Evolutionary conservation across 1,139 yeast species (phyloP).

Genomic region (Debaryomycetaceae sp.): DNA sequence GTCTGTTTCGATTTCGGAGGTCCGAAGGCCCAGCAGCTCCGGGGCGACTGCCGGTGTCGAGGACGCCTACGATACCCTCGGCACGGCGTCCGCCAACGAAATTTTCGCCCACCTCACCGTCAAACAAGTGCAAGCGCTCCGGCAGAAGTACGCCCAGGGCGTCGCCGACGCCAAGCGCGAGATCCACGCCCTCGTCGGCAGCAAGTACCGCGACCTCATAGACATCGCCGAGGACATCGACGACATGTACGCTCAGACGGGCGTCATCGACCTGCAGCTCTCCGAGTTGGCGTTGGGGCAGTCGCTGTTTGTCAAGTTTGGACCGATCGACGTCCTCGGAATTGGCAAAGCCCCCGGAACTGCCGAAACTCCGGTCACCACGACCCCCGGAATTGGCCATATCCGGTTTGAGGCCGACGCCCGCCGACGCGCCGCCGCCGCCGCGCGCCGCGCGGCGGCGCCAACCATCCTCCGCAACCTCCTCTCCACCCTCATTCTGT

Average conservation of each 20-base stretch:
- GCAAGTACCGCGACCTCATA: slow-evolving; percentile 62
- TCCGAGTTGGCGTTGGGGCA: slow-evolving; percentile 31
- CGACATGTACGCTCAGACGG: slow-evolving; percentile 43
- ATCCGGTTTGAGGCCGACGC: no score
- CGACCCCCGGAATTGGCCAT: no score
- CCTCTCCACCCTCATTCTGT: slow-evolving; percentile 24
- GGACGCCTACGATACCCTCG: slow-evolving; percentile 6
- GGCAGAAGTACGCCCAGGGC: slow-evolving; percentile 23
- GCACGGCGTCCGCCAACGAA: slow-evolving; percentile 26
- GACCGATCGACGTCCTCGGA: no score
- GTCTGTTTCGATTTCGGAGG: background rate
- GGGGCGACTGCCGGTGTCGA: slow-evolving; percentile 4
- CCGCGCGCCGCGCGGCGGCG: slow-evolving; percentile 14
- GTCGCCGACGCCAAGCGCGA: slow-evolving; percentile 29
- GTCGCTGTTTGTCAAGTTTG: slow-evolving; percentile 23
- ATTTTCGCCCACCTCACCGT: slow-evolving; percentile 31
- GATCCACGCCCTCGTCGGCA: slow-evolving; percentile 57
- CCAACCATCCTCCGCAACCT: slow-evolving; percentile 24
- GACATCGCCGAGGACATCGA: slow-evolving; percentile 67
- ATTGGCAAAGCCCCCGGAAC: no score
- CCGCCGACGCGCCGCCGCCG: no score
- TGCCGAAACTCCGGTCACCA: no score
- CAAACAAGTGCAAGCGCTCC: slow-evolving; percentile 31
- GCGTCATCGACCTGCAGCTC: slow-evolving; percentile 22
- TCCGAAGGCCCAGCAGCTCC: no score